These are phyloP conservation scores for Globisporangium middletonii DNA, from an alignment of 352 stramenopile genomes.

Conservation along the genomic window DNA sequence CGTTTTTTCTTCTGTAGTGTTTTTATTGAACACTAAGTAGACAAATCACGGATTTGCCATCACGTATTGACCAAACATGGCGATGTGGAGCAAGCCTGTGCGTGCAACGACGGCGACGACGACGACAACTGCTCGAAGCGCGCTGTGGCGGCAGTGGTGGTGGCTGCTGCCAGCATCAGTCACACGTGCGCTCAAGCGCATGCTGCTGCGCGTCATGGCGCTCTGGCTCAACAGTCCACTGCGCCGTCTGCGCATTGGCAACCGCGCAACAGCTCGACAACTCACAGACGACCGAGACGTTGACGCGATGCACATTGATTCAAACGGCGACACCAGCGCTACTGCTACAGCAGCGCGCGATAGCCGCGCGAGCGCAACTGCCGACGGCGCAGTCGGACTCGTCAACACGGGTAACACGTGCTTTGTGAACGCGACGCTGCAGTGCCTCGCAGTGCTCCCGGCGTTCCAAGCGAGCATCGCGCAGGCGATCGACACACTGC, in stretches of 20 bases:
- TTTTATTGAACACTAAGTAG: no score
- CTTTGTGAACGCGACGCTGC: slow-evolving; percentile 72
- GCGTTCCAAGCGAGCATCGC: slow-evolving; percentile 29
- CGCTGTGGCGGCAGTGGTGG: slow-evolving; percentile 12
- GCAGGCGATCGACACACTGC: slow-evolving; percentile 12
- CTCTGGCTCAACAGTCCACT: slow-evolving; percentile 13
- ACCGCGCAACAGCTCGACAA: not conserved
- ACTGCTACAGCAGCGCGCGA: not conserved
- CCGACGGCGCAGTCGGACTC: slow-evolving; percentile 22
- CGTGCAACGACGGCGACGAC: not conserved
- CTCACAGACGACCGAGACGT: not conserved
- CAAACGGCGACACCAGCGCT: not conserved
- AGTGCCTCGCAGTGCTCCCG: slow-evolving; percentile 46
- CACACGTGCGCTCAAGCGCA: slow-evolving; percentile 6
- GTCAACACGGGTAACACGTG: slow-evolving; percentile 70
- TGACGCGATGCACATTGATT: not conserved
- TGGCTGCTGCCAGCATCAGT: slow-evolving; percentile 9
- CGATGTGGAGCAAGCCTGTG: no score
- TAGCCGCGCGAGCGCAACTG: not conserved
- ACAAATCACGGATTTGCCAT: no score
- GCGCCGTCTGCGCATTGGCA: slow-evolving; percentile 8
- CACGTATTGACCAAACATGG: no score
- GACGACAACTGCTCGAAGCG: not conserved
- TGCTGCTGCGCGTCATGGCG: slow-evolving; percentile 12
- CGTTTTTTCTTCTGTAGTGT: no score